Evolutionary conservation across 2,329 filamentous ascomycete genomes (phyloP).

Genomic region (Microdochium bolleyi): DNA sequence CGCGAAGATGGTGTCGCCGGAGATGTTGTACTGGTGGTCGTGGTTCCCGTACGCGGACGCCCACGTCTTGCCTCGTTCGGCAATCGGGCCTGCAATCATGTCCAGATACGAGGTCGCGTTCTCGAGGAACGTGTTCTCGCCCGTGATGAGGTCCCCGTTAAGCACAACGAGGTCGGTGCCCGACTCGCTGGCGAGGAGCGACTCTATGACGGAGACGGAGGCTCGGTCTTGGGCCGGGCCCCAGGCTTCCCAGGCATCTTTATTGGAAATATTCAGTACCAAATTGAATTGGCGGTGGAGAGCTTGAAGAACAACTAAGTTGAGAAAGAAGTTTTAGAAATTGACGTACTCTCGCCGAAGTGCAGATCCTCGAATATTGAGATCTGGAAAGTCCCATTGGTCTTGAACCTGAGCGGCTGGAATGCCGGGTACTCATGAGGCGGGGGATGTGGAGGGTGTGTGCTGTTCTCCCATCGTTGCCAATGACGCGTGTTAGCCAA

Average conservation of each 20-base stretch:
- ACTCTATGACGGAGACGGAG: conserved; percentile 46
- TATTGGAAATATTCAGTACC: too few species aligned
- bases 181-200: conserved; percentile 46
- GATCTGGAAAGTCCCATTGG: conserved; percentile 40
- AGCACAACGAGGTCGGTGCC: conserved; percentile 55
- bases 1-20: conserved; percentile 32
- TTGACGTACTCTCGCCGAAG: conserved; percentile 54
- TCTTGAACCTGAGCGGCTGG: conserved; percentile 24
- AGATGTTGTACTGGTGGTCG: conserved; percentile 53
- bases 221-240: conserved; percentile 46
- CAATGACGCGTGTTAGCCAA: neutral
- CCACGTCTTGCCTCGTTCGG: conserved; percentile 48
- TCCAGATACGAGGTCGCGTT: conserved; percentile 54
- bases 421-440: neutral
- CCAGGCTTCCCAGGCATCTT: conserved; percentile 36
- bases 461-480: neutral
- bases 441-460: neutral
- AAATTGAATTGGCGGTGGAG: too few species aligned
- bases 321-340: neutral
- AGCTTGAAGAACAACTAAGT: too few species aligned
- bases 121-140: conserved; percentile 49
- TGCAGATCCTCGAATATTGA: conserved; percentile 63
- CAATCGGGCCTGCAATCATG: conserved; percentile 48
- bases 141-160: conserved; percentile 65
- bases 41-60: conserved; percentile 68